phyloP scores from a whole-genome alignment of 495 filamentous ascomycete genomes.

The Amniculicola lignicola region DNA sequence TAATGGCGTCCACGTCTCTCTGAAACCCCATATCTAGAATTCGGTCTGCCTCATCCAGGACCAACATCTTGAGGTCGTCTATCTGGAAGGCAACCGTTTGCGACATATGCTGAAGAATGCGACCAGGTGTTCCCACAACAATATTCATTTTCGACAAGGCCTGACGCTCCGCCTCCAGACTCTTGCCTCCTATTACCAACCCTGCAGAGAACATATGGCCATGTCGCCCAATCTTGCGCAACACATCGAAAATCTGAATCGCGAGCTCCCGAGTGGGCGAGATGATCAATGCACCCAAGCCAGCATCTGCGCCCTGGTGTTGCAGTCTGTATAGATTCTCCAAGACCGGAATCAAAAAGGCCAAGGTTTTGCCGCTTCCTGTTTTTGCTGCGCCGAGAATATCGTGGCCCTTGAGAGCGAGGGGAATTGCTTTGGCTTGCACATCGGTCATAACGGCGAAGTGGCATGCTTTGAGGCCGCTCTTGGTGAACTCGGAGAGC shows the following conservation, averaged over 20 bases:
- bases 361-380: slow-evolving; percentile 92
- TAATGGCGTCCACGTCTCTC: slow-evolving; percentile 81
- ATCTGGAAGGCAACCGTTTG: slow-evolving; percentile 90
- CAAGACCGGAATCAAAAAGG: slow-evolving; percentile 87
- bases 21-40: slow-evolving; percentile 99
- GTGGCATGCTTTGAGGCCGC: slow-evolving; percentile 78
- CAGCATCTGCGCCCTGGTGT: slow-evolving; percentile 84
- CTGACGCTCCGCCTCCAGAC: slow-evolving; percentile 80
- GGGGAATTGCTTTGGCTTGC: slow-evolving; percentile 78
- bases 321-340: slow-evolving; percentile 89
- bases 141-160: slow-evolving; percentile 94
- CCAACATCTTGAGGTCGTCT: slow-evolving; percentile 85
- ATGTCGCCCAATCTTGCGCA: slow-evolving; percentile 83
- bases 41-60: slow-evolving; percentile 92
- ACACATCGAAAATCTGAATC: slow-evolving; percentile 94
- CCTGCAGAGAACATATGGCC: slow-evolving; percentile 87
- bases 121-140: slow-evolving; percentile 89
- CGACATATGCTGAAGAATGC: slow-evolving; percentile 93
- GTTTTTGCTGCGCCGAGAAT: slow-evolving; percentile 96
- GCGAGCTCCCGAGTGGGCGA: slow-evolving; percentile 93
- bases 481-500: slow-evolving; percentile 76
- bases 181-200: slow-evolving; percentile 92
- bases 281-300: slow-evolving; percentile 86
- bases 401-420: slow-evolving; percentile 81
- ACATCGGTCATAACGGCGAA: slow-evolving; percentile 91